phyloP scores from a whole-genome alignment of 495 filamentous ascomycete species.

The Annulohypoxylon maeteangense region DNA sequence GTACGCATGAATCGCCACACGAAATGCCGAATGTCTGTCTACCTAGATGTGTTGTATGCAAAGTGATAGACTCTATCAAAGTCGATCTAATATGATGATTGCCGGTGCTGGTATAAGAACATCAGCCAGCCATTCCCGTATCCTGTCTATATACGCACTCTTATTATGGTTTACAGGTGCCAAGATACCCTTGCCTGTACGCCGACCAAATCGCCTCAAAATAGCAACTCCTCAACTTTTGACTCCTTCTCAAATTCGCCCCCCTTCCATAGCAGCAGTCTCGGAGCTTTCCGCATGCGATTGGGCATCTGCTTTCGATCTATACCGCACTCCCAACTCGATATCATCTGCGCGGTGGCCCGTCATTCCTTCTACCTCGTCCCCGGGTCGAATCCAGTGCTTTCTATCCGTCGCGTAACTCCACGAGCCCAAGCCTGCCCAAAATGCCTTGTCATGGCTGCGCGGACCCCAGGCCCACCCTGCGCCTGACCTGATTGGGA shows the following conservation, averaged over 20 bases:
- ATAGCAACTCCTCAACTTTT: constrained; percentile 8
- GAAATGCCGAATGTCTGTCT: not conserved
- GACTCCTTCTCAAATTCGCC: constrained; percentile 10
- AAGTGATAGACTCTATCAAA: not conserved
- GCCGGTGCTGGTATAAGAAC: not conserved
- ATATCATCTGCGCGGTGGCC: constrained; percentile 38
- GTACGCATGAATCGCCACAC: not conserved
- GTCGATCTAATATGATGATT: constrained; percentile 2
- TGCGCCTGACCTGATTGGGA: constrained; percentile 70
- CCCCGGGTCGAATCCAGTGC: constrained; percentile 49
- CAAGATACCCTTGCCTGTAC: constrained; percentile 12
- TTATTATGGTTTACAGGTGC: constrained; percentile 15
- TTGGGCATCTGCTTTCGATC: constrained; percentile 31
- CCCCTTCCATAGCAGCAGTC: not conserved
- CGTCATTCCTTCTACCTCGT: constrained; percentile 50
- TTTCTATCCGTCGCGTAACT: constrained; percentile 57
- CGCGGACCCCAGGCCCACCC: constrained; percentile 68
- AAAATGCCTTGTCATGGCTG: constrained; percentile 64
- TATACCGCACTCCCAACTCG: constrained; percentile 43
- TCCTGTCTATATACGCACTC: constrained; percentile 23
- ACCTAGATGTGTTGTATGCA: not conserved
- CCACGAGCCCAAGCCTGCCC: constrained; percentile 69
- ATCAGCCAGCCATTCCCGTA: not conserved
- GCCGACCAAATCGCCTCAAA: constrained; percentile 6
- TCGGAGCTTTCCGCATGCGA: constrained; percentile 33